Conservation (phyloP, 1,139 yeast species). For the Scheffersomyces segobiensis region DNA sequence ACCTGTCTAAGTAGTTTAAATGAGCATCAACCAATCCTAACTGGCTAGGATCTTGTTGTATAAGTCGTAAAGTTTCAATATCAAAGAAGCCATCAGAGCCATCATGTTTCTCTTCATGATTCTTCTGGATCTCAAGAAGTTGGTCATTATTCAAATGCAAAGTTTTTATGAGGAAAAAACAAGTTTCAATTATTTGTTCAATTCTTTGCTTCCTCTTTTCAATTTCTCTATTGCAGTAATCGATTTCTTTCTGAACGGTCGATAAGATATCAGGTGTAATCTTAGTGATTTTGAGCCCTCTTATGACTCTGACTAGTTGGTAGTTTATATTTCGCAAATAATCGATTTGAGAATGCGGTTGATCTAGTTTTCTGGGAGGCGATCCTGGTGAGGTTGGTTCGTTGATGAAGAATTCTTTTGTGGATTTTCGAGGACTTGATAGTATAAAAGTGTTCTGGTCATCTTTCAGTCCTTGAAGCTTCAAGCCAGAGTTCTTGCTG, state of each 20-base stretch:
- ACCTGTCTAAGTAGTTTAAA: conserved; percentile 29
- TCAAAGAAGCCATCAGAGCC: conserved; percentile 30
- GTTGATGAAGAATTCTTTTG: conserved; percentile 3
- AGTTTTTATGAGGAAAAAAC: conserved; percentile 27
- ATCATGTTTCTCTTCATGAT: conserved; percentile 20
- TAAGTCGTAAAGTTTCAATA: conserved; percentile 36
- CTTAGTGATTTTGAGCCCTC: conserved; percentile 39
- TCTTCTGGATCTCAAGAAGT: conserved; percentile 33
- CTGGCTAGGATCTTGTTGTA: conserved; percentile 37
- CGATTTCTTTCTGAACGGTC: conserved; percentile 26
- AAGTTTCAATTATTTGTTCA: conserved; percentile 22
- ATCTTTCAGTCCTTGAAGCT: conserved; percentile 8
- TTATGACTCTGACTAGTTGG: conserved; percentile 35
- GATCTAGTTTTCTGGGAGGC: background rate
- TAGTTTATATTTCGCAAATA: conserved; percentile 38
- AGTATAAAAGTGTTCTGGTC: conserved; percentile 31
- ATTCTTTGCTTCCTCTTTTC: conserved; percentile 25
- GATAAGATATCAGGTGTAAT: conserved; percentile 32
- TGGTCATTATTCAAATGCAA: conserved; percentile 38
- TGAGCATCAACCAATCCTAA: conserved; percentile 43
- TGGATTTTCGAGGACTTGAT: conserved; percentile 39
- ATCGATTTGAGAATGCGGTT: conserved; percentile 1
- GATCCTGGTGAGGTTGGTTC: background rate
- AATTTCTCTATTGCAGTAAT: conserved; percentile 26
- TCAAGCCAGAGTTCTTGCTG: conserved; percentile 7